Percentiles rank a stretch among this genome's conserved stretches.
Evolutionary conservation across 805 yeast species (phyloP).

Genomic region (Cyberlindnera maritima): DNA sequence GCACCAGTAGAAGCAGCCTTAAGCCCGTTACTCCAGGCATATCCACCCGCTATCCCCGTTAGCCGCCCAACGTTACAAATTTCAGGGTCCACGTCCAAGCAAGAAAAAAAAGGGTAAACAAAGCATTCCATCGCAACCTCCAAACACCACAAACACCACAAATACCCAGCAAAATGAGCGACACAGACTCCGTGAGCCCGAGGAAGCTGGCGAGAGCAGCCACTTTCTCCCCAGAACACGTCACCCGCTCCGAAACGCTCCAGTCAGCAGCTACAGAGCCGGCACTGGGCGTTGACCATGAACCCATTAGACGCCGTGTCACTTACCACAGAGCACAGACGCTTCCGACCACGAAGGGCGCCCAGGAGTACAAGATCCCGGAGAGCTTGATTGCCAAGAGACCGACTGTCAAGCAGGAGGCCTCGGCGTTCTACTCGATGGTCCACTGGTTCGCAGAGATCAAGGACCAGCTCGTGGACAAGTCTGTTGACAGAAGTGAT

Average conservation of each 20-base stretch:
- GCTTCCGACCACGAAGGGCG: slow-evolving; percentile 7
- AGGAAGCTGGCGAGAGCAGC: neutral
- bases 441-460: slow-evolving; percentile 15
- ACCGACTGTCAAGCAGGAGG: slow-evolving; percentile 22
- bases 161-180: neutral
- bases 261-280: slow-evolving; percentile 17
- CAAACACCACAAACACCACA: neutral
- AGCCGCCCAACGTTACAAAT: no score
- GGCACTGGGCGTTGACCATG: slow-evolving; percentile 4
- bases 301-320: slow-evolving; percentile 11
- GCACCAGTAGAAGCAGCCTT: no score
- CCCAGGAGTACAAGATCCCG: slow-evolving; percentile 11
- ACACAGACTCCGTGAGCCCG: neutral
- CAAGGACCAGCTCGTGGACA: slow-evolving; percentile 19
- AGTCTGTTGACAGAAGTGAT: slow-evolving; percentile 17
- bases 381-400: slow-evolving; percentile 8
- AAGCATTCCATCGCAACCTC: neutral
- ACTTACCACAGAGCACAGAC: slow-evolving; percentile 18
- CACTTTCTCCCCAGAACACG: neutral
- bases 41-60: no score
- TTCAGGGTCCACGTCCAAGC: neutral
- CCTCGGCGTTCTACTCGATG: slow-evolving; percentile 19
- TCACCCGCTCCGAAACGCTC: neutral
- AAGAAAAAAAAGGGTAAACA: neutral
- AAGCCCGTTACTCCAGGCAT: no score